Evolutionary conservation across 2,329 filamentous ascomycete species (phyloP).

Genomic region (Aspergillus neotritici): DNA sequence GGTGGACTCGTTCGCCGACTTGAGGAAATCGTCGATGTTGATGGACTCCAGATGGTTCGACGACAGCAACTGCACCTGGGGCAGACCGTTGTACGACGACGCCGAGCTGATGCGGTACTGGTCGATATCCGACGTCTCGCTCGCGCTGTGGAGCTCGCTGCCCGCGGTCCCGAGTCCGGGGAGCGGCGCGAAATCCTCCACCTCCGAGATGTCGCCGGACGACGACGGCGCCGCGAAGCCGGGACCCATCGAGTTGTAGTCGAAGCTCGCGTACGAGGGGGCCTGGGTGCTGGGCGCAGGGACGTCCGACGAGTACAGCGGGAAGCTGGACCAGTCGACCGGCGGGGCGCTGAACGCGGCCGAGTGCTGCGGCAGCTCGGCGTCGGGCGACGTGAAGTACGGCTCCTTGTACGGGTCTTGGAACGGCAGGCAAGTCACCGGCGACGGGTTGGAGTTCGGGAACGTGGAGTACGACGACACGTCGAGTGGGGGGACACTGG

Average conservation of each 20-base stretch:
- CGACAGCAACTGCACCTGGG: slow-evolving; percentile 38
- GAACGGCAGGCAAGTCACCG: slow-evolving; percentile 31
- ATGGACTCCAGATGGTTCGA: slow-evolving; percentile 37
- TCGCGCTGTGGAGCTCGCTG: slow-evolving; percentile 35
- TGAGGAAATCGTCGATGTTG: slow-evolving; percentile 42
- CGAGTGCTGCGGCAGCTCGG: slow-evolving; percentile 35
- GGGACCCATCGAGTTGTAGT: slow-evolving; percentile 37
- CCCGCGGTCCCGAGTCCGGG: slow-evolving; percentile 24
- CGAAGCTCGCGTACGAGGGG: slow-evolving; percentile 43
- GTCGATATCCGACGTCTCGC: slow-evolving; percentile 38
- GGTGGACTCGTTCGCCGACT: slow-evolving; percentile 37
- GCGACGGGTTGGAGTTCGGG: slow-evolving; percentile 29
- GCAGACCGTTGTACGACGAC: slow-evolving; percentile 39
- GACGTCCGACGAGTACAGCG: slow-evolving; percentile 35
- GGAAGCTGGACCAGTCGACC: slow-evolving; percentile 47
- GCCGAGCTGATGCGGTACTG: slow-evolving; percentile 39
- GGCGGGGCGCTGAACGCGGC: slow-evolving; percentile 38
- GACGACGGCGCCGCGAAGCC: slow-evolving; percentile 41
- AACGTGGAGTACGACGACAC: slow-evolving; percentile 35
- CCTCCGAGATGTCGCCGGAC: slow-evolving; percentile 46
- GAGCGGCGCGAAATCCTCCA: slow-evolving; percentile 39
- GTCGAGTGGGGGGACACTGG: slow-evolving; percentile 35
- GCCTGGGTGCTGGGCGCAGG: slow-evolving; percentile 40
- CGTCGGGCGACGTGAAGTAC: slow-evolving; percentile 41
- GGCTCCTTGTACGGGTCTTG: slow-evolving; percentile 35